Percentiles rank a stretch among this genome's conserved stretches.
Conservation (phyloP, 2,329 filamentous ascomycete genomes). For the Exophiala lecanii-corni region DNA sequence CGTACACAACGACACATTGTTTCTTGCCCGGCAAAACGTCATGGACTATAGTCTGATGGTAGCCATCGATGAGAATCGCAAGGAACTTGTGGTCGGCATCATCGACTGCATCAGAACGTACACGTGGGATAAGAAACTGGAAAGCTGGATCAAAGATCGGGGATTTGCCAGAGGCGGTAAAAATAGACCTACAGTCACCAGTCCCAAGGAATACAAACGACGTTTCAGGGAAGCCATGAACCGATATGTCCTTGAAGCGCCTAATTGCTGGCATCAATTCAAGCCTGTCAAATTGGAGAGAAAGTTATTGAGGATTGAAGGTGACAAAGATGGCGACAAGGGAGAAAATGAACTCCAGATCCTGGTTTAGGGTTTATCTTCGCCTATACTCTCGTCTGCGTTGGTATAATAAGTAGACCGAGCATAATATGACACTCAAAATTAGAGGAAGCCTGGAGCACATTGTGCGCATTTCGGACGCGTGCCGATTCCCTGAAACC, state of each 20-base stretch:
- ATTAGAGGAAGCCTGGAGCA: too few relatives aligned
- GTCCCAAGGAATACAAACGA: slow-evolving; percentile 94
- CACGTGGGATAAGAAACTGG: slow-evolving; percentile 99
- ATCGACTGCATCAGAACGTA: slow-evolving; percentile 98
- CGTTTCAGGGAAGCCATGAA: slow-evolving; percentile 96
- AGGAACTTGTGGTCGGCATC: slow-evolving; percentile 93
- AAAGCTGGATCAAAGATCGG: slow-evolving; percentile 98
- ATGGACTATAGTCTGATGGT: slow-evolving; percentile 99
- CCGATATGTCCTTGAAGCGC: slow-evolving; percentile 60
- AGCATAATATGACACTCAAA: too few relatives aligned
- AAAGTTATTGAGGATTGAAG: slow-evolving; percentile 11
- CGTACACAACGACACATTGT: slow-evolving; percentile 97
- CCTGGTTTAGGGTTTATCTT: too few relatives aligned
- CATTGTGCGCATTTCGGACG: too few relatives aligned
- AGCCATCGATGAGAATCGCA: slow-evolving; percentile 82
- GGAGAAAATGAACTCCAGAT: slow-evolving; percentile 21
- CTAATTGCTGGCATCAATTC: slow-evolving; percentile 47
- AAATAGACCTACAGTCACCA: slow-evolving; percentile 87
- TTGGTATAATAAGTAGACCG: too few relatives aligned
- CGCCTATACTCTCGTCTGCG: too few relatives aligned
- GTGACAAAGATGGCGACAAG: slow-evolving; percentile 15
- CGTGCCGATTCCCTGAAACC: too few relatives aligned
- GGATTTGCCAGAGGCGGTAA: slow-evolving; percentile 71
- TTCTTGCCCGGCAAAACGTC: slow-evolving; percentile 88
- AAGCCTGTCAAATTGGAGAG: slow-evolving; percentile 18